phyloP scores from a whole-genome alignment of 2,329 filamentous ascomycete species.

The Parastagonospora avenae region DNA sequence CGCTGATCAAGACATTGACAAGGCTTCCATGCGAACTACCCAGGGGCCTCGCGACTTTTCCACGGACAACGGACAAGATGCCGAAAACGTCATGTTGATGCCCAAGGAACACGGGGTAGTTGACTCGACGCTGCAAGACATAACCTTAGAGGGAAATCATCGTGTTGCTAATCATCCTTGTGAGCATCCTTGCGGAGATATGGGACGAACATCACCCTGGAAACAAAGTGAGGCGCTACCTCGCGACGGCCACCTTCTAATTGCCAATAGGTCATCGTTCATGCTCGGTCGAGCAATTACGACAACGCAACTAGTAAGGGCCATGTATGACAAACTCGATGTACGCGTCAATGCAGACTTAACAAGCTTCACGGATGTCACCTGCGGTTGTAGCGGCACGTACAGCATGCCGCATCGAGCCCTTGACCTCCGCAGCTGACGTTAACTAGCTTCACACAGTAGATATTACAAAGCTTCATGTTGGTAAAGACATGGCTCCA shows the following conservation, averaged over 20 bases:
- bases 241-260: not conserved
- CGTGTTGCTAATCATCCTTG: not conserved
- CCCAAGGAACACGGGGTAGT: constrained; percentile 1
- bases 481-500: no score
- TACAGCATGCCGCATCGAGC: not conserved
- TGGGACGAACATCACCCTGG: not conserved
- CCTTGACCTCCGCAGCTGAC: not conserved
- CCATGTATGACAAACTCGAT: constrained; percentile 1
- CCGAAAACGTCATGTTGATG: constrained; percentile 2
- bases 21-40: constrained; percentile 13
- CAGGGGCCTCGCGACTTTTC: constrained; percentile 10
- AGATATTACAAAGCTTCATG: not conserved
- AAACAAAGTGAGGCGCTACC: constrained; percentile 1
- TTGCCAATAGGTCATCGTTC: constrained; percentile 4
- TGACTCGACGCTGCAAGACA: constrained; percentile 6
- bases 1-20: constrained; percentile 10
- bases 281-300: not conserved
- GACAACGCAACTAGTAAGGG: not conserved
- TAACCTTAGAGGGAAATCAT: constrained; percentile 2
- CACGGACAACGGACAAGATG: constrained; percentile 6
- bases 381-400: not conserved
- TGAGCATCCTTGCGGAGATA: not conserved
- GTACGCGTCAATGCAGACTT: not conserved
- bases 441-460: not conserved
- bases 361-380: not conserved